A percentile compares a stretch with the other conserved stretches of the same genome.
Conservation (phyloP, 2,329 filamentous ascomycete genomes). For the Talaromyces funiculosus region DNA sequence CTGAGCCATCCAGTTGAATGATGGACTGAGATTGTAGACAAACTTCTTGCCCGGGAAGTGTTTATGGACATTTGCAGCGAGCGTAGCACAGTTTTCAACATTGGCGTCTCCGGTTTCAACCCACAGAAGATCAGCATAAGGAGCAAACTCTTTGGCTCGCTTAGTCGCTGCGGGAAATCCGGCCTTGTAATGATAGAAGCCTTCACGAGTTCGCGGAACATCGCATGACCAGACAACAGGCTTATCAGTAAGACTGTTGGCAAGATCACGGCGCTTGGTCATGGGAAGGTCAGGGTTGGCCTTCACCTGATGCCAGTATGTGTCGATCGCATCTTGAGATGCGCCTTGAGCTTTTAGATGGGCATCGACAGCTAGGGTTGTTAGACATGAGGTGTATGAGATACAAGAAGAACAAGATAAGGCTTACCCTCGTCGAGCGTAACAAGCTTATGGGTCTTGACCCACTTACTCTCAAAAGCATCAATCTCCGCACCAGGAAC, state of each 20-base stretch:
- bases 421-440: slow-evolving; percentile 73
- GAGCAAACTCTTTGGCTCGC: slow-evolving; percentile 83
- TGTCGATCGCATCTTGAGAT: slow-evolving; percentile 56
- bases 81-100: slow-evolving; percentile 67
- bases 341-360: slow-evolving; percentile 66
- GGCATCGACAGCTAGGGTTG: slow-evolving; percentile 58
- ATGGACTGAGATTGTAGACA: slow-evolving; percentile 93
- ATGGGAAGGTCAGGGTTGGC: slow-evolving; percentile 70
- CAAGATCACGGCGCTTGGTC: slow-evolving; percentile 67
- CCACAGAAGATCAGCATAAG: slow-evolving; percentile 93
- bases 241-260: slow-evolving; percentile 59
- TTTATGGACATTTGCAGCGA: slow-evolving; percentile 69
- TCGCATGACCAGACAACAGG: slow-evolving; percentile 85
- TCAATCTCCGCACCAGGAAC: slow-evolving; percentile 77
- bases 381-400: neutral
- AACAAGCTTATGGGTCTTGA: slow-evolving; percentile 75
- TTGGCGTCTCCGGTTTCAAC: slow-evolving; percentile 90
- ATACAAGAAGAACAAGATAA: neutral
- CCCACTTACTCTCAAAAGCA: slow-evolving; percentile 78
- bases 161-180: slow-evolving; percentile 85
- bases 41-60: slow-evolving; percentile 74
- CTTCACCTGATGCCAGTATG: slow-evolving; percentile 59
- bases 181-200: slow-evolving; percentile 51
- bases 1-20: slow-evolving; percentile 98
- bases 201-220: slow-evolving; percentile 85